Evolutionary conservation across 1,284 basidiomycete species (phyloP), one percentile per base, ranked within the genome.

Genomic region (Tilletia walkeri): DNA sequence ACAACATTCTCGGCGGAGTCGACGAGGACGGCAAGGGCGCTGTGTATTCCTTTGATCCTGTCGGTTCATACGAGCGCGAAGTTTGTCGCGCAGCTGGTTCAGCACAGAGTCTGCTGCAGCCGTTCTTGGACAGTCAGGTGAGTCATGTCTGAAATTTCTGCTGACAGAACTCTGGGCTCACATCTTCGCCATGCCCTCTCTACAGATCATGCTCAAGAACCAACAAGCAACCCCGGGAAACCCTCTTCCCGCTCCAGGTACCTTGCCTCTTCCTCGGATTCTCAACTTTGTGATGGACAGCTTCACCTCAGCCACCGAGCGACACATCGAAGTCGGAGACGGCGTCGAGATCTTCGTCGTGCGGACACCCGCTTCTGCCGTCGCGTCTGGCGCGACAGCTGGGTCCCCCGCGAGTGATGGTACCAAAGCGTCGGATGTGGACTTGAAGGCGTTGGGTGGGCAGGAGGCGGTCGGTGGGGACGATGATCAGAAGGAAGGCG

Each of bases 251-350:
- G 75, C 71, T 12, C 82, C 82, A 34, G 82, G 82, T 5, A 75
- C 76, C 48, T 76, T 82, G 72, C 72, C 74, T 1, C 67, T 83
- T 9, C 72, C 71, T 0, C 72, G 80, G 9, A 76, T 81, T 67
- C 72, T 83, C 41, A 76, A 76, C 70, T 77, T 83, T 65, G 78
- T 79, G 10, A 76, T 78, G 67, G 82, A 83, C 69, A 76, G 77
- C 47, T 83, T 83, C 71, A 82, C 82, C 2, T 75, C 73, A 4
- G 81, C 82, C 18, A 82, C 82, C 3, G 82, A 83, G 70, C 74
- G 82, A 4, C 80, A 83, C 69, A 83, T 83, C 54, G 82, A 82
- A 69, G 82, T 83, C 4, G 82, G 82, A 9, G 82, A 83, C 66
- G 81, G 81, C 1, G 69, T 83, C 18, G 81, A 83, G 70, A 79